Evolutionary conservation across 768 basidiomycete genomes (phyloP), one percentile per base, ranked within the genome.

Genomic region (Imleria badia): DNA sequence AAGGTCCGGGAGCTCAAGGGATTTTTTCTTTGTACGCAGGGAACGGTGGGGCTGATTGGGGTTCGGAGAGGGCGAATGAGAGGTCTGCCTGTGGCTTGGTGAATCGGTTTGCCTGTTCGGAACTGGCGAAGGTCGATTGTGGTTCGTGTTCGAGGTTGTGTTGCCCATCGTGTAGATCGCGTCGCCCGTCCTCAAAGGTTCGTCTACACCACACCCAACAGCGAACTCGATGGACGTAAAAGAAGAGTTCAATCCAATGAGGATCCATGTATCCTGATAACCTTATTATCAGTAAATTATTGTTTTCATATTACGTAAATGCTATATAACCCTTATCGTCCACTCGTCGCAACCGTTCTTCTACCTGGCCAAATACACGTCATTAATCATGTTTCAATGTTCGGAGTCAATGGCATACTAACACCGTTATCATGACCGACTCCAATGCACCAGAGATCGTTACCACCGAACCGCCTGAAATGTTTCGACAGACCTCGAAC

Each of bases 1-100:
- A 62, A 91, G 83, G 75, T 89, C 88, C 49, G 88, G 88, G 23
- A 91, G 77, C 66, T 91, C 86, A 19, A 91, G 81, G 0, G 85
- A 87, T 66, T 78, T 82, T 72, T 87, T 88, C 77, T 85, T 89
- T 20, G 76, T 75, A 38, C 84, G 77, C 54, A 89, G 72, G 41
- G 86, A 86, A 31, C 76, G 75, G 68, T 87, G 85, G 1, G 84
- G 76, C 64, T 72, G 70, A 54, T 71, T 70, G 44, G 70, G 65
- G 40, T 68, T 68, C 1, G 81, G 77, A 36, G 78, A 76, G 34
- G 72, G 71, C 4, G 77, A 78, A 55, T 63, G 64, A 12, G 71
- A 62, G 33, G 51, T 31, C 31, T 61, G 59, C 51, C 33, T 63
- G 51, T 55, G 60, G 29, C 54, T 41, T 5, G 54, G 45, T 31